Base-by-base conservation (phyloP, 768 basidiomycete genomes). In the Dendrothele bispora region DNA sequence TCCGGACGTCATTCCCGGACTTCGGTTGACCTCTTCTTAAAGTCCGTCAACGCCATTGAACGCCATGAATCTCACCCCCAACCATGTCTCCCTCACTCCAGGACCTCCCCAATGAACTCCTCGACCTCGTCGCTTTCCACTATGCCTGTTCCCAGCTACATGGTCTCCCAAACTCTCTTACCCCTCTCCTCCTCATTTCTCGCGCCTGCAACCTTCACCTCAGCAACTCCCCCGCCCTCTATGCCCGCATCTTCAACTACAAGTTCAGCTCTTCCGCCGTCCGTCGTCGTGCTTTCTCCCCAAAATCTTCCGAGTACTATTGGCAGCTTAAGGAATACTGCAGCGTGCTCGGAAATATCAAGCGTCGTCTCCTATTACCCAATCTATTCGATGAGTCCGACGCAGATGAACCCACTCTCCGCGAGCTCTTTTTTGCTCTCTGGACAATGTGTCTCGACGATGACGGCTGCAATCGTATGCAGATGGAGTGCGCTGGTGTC, bases 381-480 rank as follows among this genome's bases (percentile, higher is more conserved):
- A 41, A 14, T 10, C 5, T 72, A 35, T 50, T 54, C 30, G 46
- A 58, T 11, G 49, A 59, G 14, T 26, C 42, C 28, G 51, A 64
- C 25, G 53, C 55, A 14, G 60, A 64, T 18, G 71, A 78, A 12
- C 22, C 45, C 20, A 28, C 48, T 28, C 18, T 69, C 48, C 54
- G 61, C 11, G 54, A 63, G 0, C 56, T 65, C 1, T 69, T 88
- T 18, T 77, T 75, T 64, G 65, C 63, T 0, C 71, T 72, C 5
- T 79, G 75, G 43, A 55, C 84, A 35, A 77, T 88, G 72, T 60
- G 84, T 61, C 64, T 78, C 3, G 86, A 88, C 52, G 80, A 84
- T 63, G 85, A 88, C 62, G 84, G 83, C 27, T 75, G 74, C 59
- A 88, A 88, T 59, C 69, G 71, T 28, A 64, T 55, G 3, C 82